phyloP scores from a whole-genome alignment of 108 stramenopile genomes.

The Schizochytrium sp. region DNA sequence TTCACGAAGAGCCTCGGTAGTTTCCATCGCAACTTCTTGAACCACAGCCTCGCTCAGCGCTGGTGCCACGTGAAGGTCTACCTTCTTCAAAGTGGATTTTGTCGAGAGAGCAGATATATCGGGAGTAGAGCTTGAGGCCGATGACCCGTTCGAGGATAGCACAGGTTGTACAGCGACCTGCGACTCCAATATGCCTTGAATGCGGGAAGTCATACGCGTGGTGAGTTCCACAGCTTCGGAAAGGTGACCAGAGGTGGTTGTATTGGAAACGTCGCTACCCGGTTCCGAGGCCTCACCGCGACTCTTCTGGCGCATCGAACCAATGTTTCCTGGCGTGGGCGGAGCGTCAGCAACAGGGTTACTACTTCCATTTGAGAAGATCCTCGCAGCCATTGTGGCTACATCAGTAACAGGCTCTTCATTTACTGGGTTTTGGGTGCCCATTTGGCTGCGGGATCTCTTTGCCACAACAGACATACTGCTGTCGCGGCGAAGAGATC shows the following conservation, averaged over 20 bases:
- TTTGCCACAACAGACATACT: background rate
- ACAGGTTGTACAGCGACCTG: background rate
- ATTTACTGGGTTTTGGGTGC: too few relatives aligned
- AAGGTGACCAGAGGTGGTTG: background rate
- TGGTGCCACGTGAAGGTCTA: background rate
- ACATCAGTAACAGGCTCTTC: too few relatives aligned
- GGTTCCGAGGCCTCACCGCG: background rate
- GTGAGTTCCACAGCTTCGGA: background rate
- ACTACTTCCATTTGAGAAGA: too few relatives aligned
- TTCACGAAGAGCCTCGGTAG: slow-evolving; percentile 15
- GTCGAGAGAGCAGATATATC: background rate
- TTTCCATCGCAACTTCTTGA: slow-evolving; percentile 13
- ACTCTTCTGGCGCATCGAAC: too few relatives aligned
- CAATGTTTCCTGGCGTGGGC: background rate
- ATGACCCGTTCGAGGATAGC: background rate
- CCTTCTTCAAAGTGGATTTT: background rate
- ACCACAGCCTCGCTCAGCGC: slow-evolving; percentile 16
- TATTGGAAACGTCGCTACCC: too few relatives aligned
- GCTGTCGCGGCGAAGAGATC: background rate
- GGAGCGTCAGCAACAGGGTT: too few relatives aligned
- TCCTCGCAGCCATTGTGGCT: too few relatives aligned
- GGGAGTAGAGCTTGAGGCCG: background rate
- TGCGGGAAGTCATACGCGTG: background rate
- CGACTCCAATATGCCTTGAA: background rate
- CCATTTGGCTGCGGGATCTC: too few relatives aligned